Evolutionary conservation across 148 eudicot species (phyloP).

Genomic region (Fagopyrum tataricum): DNA sequence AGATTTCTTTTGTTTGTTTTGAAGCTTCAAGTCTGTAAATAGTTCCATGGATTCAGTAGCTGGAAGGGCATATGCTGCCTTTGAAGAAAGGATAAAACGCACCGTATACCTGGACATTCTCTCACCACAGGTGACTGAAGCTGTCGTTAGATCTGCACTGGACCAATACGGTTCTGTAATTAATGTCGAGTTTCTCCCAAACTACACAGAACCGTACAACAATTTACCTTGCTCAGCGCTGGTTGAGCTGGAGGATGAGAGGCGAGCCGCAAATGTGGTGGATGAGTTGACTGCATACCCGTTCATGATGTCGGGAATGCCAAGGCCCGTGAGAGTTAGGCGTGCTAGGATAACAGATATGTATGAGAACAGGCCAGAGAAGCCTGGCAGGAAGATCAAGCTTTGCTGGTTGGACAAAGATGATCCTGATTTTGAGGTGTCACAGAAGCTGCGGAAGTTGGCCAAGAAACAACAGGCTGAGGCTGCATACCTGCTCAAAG

Average conservation of each 20-base stretch:
- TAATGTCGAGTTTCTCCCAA: constrained; percentile 40
- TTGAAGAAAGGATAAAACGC: constrained; percentile 56
- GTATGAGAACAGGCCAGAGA: constrained; percentile 70
- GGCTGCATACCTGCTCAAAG: constrained; percentile 29
- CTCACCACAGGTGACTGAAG: constrained; percentile 49
- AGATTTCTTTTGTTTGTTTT: background rate
- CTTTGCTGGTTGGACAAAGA: constrained; percentile 53
- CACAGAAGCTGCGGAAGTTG: constrained; percentile 43
- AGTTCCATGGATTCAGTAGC: constrained; percentile 32
- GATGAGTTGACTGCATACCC: constrained; percentile 29
- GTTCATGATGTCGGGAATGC: constrained; percentile 85
- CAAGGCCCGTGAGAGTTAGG: constrained; percentile 70
- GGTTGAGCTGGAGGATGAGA: constrained; percentile 53
- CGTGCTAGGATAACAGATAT: constrained; percentile 41
- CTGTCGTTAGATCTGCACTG: constrained; percentile 54
- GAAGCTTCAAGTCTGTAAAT: background rate
- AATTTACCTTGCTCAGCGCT: constrained; percentile 38
- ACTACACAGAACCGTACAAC: constrained; percentile 33
- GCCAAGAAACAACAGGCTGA: constrained; percentile 47
- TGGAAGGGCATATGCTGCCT: constrained; percentile 48
- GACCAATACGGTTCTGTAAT: constrained; percentile 59
- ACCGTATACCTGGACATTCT: constrained; percentile 73
- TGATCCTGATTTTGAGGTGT: constrained; percentile 59
- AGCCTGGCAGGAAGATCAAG: constrained; percentile 44
- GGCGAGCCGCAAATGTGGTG: constrained; percentile 38